These are phyloP conservation scores for Vinca minor DNA, from an alignment of 257 asterid species.

Conservation along the genomic window DNA sequence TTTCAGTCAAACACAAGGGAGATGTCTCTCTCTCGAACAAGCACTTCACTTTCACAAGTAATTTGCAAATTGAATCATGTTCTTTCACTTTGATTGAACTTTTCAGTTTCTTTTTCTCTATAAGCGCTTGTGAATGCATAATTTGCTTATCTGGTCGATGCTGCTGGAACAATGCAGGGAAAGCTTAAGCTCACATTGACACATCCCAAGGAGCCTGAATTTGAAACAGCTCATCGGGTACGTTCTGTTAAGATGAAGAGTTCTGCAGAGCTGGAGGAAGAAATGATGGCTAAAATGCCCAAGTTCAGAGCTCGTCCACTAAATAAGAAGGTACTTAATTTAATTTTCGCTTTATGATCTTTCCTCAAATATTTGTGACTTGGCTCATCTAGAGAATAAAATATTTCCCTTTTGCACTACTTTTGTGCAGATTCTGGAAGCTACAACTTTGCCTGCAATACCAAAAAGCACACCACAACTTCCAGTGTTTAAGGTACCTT, in stretches of 20 bases:
- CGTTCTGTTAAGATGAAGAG: constrained; percentile 66
- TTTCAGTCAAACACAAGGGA: constrained; percentile 79
- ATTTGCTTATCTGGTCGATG: constrained; percentile 17
- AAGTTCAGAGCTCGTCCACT: constrained; percentile 87
- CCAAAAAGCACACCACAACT: constrained; percentile 70
- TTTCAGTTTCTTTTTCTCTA: not conserved
- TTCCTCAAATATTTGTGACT: not conserved
- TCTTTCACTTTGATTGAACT: not conserved
- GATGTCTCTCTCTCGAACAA: constrained; percentile 30
- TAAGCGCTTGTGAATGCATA: not conserved
- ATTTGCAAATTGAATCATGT: constrained; percentile 2
- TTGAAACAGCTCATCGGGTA: constrained; percentile 76
- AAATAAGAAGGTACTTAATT: constrained; percentile 55
- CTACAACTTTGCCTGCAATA: constrained; percentile 46
- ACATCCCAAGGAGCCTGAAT: constrained; percentile 86
- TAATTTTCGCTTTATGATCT: not conserved
- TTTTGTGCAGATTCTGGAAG: constrained; percentile 54
- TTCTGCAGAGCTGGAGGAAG: constrained; percentile 82
- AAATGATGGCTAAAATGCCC: constrained; percentile 87
- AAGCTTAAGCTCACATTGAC: constrained; percentile 74
- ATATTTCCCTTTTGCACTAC: not conserved
- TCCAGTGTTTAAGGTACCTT: constrained; percentile 73
- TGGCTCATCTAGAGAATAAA: not conserved
- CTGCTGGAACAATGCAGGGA: constrained; percentile 21
- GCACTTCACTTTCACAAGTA: constrained; percentile 48